A percentile compares a stretch with the other conserved stretches of the same genome.
Conservation (phyloP, 768 basidiomycete genomes). For the Calocybe indica region DNA sequence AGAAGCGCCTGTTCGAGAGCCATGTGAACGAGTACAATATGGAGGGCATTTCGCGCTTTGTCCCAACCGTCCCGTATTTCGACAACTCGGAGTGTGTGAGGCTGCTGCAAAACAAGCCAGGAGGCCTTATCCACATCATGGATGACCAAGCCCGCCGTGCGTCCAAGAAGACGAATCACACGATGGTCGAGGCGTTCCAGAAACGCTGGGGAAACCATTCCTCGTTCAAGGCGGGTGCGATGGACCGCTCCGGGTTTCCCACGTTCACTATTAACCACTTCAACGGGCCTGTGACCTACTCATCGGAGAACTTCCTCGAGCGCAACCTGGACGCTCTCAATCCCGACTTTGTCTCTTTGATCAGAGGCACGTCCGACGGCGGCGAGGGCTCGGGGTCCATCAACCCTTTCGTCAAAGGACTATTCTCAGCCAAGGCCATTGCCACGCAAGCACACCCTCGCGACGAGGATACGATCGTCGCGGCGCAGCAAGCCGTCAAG, state of each 20-base stretch:
- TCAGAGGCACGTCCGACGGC: constrained; percentile 62
- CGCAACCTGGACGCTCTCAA: constrained; percentile 86
- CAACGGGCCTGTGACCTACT: constrained; percentile 88
- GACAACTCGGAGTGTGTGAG: constrained; percentile 90
- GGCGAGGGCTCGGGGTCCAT: constrained; percentile 71
- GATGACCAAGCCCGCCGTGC: constrained; percentile 88
- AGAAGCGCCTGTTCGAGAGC: constrained; percentile 73
- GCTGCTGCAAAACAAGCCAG: constrained; percentile 78
- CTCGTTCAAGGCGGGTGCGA: constrained; percentile 77
- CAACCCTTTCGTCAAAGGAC: constrained; percentile 86
- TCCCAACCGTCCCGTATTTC: constrained; percentile 74
- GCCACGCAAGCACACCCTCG: constrained; percentile 89
- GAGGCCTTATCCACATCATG: constrained; percentile 95
- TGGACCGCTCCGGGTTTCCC: constrained; percentile 73
- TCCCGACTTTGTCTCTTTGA: constrained; percentile 86
- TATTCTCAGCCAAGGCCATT: constrained; percentile 86
- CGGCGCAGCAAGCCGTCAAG: constrained; percentile 89
- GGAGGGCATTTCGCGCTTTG: constrained; percentile 70
- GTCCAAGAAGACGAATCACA: constrained; percentile 87
- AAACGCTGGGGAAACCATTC: constrained; percentile 95
- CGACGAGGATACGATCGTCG: constrained; percentile 93
- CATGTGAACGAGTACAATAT: constrained; percentile 78
- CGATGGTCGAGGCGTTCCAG: constrained; percentile 90
- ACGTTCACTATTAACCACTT: constrained; percentile 92
- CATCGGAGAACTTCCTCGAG: constrained; percentile 84